Base-by-base conservation (phyloP, 768 basidiomycete species). In the Phylloporus sp. region DNA sequence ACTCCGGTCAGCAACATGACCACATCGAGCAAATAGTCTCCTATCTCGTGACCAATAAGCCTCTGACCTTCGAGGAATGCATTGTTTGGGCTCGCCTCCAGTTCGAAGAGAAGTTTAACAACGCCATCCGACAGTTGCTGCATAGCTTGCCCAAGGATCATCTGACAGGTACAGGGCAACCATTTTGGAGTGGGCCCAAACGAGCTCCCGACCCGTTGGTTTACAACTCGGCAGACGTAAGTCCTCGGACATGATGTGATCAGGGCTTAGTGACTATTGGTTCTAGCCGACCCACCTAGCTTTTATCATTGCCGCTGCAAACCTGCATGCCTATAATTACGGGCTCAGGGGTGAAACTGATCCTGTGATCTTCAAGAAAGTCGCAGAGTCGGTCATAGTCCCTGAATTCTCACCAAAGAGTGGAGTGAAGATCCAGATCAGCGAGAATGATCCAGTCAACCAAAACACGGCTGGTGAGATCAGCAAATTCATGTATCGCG, bases 141-240 rank as follows among this genome's bases (percentile, higher is more conserved):
- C 91, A 80, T 75, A 96, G 90, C 69, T 73, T 99, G 56, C 96
- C 96, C 10, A 95, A 93, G 66, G 96, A 99, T 64, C 86, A 88
- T 31, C 71, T 88, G 38, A 93, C 94, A 8, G 90, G 81, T 60
- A 86, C 83, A 17, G 96, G 96, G 6, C 90, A 92, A 57, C 94
- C 93, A 10, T 99, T 99, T 79, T 99, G 96, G 96, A 94, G 91
- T 57, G 92, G 94, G 17, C 96, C 96, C 3, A 99, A 99, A 74
- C 81, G 96, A 50, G 95, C 94, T 7, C 96, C 96, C 11, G 92
- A 97, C 39, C 75, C 95, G 22, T 72, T 99, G 53, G 73, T 73
- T 6, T 99, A 98, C 69, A 76, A 93, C 68, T 79, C 90, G 9
- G 84, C 76, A 54, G 84, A 97, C 60, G 95, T 97, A 61, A 67